Evolutionary conservation across 1,284 basidiomycete genomes (phyloP), one percentile per base, ranked within the genome.

Genomic region (Pascua guehoae): DNA sequence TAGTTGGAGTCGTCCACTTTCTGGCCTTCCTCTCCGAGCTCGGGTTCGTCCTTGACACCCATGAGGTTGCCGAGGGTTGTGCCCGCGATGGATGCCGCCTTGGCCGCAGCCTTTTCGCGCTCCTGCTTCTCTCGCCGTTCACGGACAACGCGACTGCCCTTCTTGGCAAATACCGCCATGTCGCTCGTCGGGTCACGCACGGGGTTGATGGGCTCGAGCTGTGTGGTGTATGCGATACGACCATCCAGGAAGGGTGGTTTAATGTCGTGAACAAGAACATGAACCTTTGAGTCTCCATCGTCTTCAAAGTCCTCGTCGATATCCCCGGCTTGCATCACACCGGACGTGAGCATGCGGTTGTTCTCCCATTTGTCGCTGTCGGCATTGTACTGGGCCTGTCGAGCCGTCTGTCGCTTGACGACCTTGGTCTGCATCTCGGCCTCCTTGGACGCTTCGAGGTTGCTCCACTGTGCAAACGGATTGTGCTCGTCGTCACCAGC

Each of bases 321-420:
- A 12, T 85, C 82, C 61, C 86, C 87, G 38, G 89, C 86, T 5
- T 90, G 90, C 1, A 90, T 89, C 14, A 98, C 87, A 69, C 96
- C 96, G 12, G 94, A 97, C 0, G 90, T 92, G 12, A 93, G 82
- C 87, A 99, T 91, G 69, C 94, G 89, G 69, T 98, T 98, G 8
- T 89, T 89, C 80, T 98, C 96, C 96, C 96, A 99, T 1, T 95
- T 80, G 66, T 99, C 95, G 66, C 94, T 95, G 73, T 99, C 96
- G 18, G 91, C 91, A 66, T 97, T 97, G 73, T 92, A 94, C 85
- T 95, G 92, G 1, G 92, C 92, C 75, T 96, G 92, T 55, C 87
- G 82, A 4, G 93, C 93, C 1, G 91, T 94, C 16, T 94, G 85
- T 74, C 88, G 88, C 78, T 88, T 91, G 83, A 85, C 84, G 70